These are phyloP conservation scores for Trichothecium sympodiale DNA, from an alignment of 2,329 filamentous ascomycete species.

Conservation along the genomic window DNA sequence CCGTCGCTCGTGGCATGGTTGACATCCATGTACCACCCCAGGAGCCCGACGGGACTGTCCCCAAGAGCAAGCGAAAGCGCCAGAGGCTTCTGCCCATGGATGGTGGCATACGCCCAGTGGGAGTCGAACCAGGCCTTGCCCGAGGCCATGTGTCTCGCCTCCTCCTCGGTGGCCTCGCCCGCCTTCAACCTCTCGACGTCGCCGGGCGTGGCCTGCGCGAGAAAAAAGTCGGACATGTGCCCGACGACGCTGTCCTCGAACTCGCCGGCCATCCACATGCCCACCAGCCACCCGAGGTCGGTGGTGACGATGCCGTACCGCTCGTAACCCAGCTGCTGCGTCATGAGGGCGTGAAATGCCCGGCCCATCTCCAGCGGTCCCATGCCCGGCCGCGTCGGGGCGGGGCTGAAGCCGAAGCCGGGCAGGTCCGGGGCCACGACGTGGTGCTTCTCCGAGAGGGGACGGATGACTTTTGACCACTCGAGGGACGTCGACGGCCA, in stretches of 20 bases:
- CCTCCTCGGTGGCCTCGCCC: background rate
- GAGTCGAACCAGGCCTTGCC: background rate
- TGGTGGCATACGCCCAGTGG: constrained; percentile 1
- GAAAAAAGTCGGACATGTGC: constrained; percentile 4
- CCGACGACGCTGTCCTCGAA: constrained; percentile 5
- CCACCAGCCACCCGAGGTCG: constrained; percentile 7
- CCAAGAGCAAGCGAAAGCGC: constrained; percentile 1
- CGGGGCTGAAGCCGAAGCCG: constrained; percentile 12
- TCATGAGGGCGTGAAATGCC: constrained; percentile 8
- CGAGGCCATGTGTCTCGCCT: background rate
- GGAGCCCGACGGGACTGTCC: constrained; percentile 1
- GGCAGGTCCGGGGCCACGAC: constrained; percentile 10
- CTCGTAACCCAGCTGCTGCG: constrained; percentile 7
- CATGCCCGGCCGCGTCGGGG: constrained; percentile 6
- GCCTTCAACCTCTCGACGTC: background rate
- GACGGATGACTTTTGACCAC: constrained; percentile 3
- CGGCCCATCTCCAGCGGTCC: constrained; percentile 7
- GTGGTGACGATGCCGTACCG: constrained; percentile 7
- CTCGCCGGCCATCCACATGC: constrained; percentile 6
- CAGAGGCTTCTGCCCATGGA: constrained; percentile 2
- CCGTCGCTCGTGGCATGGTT: constrained; percentile 2
- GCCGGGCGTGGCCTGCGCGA: background rate
- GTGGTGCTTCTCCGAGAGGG: constrained; percentile 5
- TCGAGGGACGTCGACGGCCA: constrained; percentile 4
- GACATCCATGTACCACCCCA: constrained; percentile 1